Evolutionary conservation across 2,329 filamentous ascomycete species (phyloP).

Genomic region (Curvularia hawaiiensis): DNA sequence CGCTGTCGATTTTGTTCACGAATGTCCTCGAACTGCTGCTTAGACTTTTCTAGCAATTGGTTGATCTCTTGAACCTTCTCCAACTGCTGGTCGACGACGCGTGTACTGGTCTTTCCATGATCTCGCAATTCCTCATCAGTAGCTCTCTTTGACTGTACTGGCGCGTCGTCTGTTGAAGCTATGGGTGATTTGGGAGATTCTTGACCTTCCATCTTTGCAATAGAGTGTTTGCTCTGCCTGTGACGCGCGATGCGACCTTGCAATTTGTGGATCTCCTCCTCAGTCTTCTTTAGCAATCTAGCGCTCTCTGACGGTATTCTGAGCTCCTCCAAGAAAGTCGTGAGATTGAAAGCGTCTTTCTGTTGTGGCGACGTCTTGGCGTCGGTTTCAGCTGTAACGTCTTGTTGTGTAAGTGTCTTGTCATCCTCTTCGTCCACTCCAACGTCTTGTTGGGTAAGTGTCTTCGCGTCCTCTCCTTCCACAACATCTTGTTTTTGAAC

Average conservation of each 20-base stretch:
- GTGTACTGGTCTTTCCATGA: background rate
- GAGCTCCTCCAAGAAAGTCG: slow-evolving; percentile 1
- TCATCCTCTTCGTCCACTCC: too few species aligned
- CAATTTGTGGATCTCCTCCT: slow-evolving; percentile 2
- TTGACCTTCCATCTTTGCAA: background rate
- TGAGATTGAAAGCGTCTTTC: background rate
- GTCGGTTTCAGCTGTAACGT: too few species aligned
- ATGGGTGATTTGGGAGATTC: background rate
- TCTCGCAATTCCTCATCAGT: background rate
- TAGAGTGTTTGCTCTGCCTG: background rate
- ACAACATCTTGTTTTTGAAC: background rate
- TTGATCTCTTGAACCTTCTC: background rate
- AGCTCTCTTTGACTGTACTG: background rate
- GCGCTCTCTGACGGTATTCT: background rate
- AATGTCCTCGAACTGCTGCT: background rate
- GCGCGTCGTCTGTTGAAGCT: background rate
- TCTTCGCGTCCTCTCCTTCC: background rate
- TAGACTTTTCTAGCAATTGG: background rate
- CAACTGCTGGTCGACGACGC: background rate
- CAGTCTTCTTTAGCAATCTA: background rate
- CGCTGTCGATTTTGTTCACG: background rate
- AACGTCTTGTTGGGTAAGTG: too few species aligned
- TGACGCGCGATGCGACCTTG: background rate
- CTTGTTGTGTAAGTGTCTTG: too few species aligned
- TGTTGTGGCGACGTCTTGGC: background rate